These are phyloP conservation scores for Annulohypoxylon truncatum DNA, from an alignment of 2,329 filamentous ascomycete genomes.

Conservation along the genomic window DNA sequence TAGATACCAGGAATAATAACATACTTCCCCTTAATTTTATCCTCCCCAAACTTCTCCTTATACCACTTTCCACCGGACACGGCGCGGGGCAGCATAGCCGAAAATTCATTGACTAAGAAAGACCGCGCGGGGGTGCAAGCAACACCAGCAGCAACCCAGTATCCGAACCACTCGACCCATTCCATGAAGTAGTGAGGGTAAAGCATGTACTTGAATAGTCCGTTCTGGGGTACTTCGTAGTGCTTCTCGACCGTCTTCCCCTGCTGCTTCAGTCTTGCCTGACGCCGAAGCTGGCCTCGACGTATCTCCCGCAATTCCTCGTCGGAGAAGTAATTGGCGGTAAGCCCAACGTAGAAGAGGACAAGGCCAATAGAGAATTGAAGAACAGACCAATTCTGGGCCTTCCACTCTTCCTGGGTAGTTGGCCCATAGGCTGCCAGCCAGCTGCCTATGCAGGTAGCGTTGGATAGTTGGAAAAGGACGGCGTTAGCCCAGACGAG, in stretches of 20 bases:
- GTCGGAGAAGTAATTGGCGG: constrained; percentile 89
- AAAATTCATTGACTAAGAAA: constrained; percentile 87
- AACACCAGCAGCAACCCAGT: constrained; percentile 79
- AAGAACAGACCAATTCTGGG: constrained; percentile 52
- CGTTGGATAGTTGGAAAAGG: constrained; percentile 84
- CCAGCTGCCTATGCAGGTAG: constrained; percentile 80
- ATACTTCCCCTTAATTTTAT: constrained; percentile 79
- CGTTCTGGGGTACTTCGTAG: constrained; percentile 86
- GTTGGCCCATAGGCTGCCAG: constrained; percentile 82
- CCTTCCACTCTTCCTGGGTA: constrained; percentile 63
- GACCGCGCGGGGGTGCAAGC: constrained; percentile 78
- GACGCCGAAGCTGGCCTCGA: constrained; percentile 71
- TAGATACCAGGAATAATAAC: constrained; percentile 69
- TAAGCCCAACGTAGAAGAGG: constrained; percentile 80
- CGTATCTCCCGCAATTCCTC: constrained; percentile 90
- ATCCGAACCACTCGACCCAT: constrained; percentile 96
- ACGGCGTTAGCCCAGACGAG: constrained; percentile 73
- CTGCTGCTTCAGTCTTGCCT: constrained; percentile 59
- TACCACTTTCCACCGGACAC: constrained; percentile 89
- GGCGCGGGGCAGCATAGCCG: constrained; percentile 90
- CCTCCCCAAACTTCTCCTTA: constrained; percentile 84
- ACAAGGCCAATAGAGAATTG: constrained; percentile 73
- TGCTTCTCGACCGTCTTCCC: constrained; percentile 75
- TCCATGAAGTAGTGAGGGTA: constrained; percentile 97
- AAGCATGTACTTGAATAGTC: constrained; percentile 83